A percentile compares a stretch with the other conserved stretches of the same genome.
Evolutionary conservation across 2,329 filamentous ascomycete species (phyloP).

Genomic region (Nemania serpens): DNA sequence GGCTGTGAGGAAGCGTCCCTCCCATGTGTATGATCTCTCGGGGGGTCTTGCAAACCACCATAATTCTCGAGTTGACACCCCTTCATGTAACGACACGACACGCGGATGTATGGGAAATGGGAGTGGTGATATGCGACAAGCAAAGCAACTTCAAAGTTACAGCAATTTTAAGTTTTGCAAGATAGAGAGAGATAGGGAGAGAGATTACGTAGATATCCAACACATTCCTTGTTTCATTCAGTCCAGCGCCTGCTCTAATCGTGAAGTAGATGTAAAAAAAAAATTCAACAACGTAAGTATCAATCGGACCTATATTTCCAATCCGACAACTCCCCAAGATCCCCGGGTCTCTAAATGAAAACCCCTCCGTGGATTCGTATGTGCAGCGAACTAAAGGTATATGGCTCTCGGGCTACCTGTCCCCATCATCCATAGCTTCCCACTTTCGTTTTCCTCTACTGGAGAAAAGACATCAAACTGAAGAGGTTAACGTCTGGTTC

Average conservation of each 20-base stretch:
- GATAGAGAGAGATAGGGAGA: neutral
- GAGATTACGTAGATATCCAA: neutral
- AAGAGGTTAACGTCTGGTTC: conserved; percentile 33
- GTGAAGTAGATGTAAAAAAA: conserved; percentile 5
- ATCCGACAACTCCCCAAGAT: conserved; percentile 6
- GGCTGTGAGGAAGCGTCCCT: neutral
- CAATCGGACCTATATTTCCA: conserved; percentile 1
- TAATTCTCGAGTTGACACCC: neutral
- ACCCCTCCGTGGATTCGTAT: conserved; percentile 17
- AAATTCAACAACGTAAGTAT: conserved; percentile 1
- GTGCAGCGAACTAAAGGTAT: conserved; percentile 15
- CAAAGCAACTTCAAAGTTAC: neutral
- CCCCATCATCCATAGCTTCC: neutral
- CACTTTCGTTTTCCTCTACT: neutral
- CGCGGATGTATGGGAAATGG: neutral
- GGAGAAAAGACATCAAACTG: conserved; percentile 37
- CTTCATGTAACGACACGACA: neutral
- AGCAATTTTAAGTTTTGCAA: neutral
- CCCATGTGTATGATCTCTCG: neutral
- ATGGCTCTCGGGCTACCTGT: neutral
- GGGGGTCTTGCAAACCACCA: neutral
- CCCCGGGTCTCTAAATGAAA: conserved; percentile 5
- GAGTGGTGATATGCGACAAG: neutral
- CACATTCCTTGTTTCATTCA: conserved; percentile 21
- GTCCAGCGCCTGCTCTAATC: conserved; percentile 24